Conservation (phyloP, 2,329 filamentous ascomycete species). For the Apiospora koreana region DNA sequence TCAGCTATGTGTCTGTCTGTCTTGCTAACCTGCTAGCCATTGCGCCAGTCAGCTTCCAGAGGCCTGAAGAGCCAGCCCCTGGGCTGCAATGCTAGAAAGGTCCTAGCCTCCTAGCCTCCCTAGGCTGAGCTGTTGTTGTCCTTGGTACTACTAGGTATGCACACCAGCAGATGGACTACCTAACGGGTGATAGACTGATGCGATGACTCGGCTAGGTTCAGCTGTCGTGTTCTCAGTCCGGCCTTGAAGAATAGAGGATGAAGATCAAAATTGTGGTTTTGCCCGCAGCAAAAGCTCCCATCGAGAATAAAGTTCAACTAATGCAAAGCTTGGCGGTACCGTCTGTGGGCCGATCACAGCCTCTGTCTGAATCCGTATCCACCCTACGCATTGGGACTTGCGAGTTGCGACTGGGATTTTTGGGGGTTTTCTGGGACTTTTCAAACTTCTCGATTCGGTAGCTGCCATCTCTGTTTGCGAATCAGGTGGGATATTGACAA, state of each 20-base stretch:
- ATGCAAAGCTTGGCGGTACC: background rate
- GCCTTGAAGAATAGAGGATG: background rate
- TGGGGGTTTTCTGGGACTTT: background rate
- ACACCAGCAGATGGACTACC: background rate
- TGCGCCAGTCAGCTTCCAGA: background rate
- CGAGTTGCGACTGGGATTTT: background rate
- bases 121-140: background rate
- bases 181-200: background rate
- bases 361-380: background rate
- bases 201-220: background rate
- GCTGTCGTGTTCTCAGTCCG: background rate
- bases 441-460: background rate
- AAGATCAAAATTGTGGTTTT: background rate
- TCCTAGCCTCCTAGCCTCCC: too few species aligned
- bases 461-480: background rate
- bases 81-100: background rate
- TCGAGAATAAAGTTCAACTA: background rate
- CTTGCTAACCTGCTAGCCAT: background rate
- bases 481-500: background rate
- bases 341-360: background rate
- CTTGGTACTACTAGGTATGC: too few species aligned
- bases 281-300: background rate
- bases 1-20: background rate
- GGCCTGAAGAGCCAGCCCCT: background rate
- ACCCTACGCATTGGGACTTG: background rate